Conservation (phyloP, 257 asterid species). For the Solanum boliviense region DNA sequence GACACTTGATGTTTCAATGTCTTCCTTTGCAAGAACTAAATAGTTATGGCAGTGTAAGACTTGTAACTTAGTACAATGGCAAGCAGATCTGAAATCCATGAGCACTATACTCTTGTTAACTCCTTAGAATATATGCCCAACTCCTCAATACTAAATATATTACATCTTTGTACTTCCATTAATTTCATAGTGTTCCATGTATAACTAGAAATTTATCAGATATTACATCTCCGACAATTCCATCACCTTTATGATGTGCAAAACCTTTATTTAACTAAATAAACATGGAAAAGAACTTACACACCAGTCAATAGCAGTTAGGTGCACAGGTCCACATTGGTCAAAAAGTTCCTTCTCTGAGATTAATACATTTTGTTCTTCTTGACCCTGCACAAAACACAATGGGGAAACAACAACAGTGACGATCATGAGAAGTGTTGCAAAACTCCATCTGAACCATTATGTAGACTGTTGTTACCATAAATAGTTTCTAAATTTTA, state of each 20-base stretch:
- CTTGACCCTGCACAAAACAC: background rate
- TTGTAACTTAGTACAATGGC: background rate
- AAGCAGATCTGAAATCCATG: background rate
- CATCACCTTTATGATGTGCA: background rate
- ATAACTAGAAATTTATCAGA: background rate
- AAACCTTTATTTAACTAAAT: background rate
- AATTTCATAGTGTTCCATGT: background rate
- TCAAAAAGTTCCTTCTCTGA: slow-evolving; percentile 63
- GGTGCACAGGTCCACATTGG: slow-evolving; percentile 64
- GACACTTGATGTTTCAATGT: background rate
- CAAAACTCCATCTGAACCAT: background rate
- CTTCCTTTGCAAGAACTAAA: background rate
- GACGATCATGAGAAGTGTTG: background rate
- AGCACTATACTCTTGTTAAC: background rate
- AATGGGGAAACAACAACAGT: background rate
- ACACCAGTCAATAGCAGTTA: slow-evolving; percentile 71
- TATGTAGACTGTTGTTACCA: background rate
- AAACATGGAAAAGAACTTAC: background rate
- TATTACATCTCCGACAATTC: background rate
- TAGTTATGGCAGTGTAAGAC: background rate
- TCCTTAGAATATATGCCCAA: background rate
- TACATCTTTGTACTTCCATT: background rate
- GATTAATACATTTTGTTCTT: slow-evolving; percentile 8
- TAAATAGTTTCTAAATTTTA: background rate
- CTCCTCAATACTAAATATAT: background rate